These are phyloP conservation scores for Ceraceosorus guamensis DNA, from an alignment of 1,284 basidiomycete genomes.

Conservation along the genomic window DNA sequence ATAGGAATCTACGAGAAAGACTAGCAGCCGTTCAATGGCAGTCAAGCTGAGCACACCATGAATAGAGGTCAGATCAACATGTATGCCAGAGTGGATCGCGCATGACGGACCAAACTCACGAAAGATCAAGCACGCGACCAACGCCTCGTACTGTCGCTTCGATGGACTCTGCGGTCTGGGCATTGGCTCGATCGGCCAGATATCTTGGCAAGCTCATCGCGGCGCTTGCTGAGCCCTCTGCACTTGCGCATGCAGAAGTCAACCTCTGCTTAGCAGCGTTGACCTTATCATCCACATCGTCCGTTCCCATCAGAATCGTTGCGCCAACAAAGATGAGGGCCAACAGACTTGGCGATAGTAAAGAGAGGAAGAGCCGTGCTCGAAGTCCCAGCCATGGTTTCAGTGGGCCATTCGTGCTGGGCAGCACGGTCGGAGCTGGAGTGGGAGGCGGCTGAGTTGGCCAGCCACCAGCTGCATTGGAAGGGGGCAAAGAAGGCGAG, in stretches of 20 bases:
- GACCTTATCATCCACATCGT: constrained; percentile 62
- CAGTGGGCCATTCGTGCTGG: constrained; percentile 2
- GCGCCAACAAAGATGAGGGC: constrained; percentile 80
- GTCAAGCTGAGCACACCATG: constrained; percentile 53
- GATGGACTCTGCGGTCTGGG: constrained; percentile 66
- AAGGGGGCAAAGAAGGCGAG: background rate
- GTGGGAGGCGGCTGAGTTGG: background rate
- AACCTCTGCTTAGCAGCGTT: constrained; percentile 65
- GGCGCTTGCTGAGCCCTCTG: constrained; percentile 71
- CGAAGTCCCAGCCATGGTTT: constrained; percentile 71
- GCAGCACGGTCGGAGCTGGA: background rate
- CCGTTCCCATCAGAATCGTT: constrained; percentile 66
- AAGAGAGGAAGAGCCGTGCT: constrained; percentile 72
- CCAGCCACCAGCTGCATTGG: background rate
- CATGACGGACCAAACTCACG: constrained; percentile 4
- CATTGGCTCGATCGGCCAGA: constrained; percentile 74
- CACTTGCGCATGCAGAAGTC: constrained; percentile 69
- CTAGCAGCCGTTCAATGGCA: constrained; percentile 23
- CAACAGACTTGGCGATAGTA: constrained; percentile 61
- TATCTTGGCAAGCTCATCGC: constrained; percentile 78
- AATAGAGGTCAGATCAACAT: background rate
- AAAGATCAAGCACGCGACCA: constrained; percentile 46
- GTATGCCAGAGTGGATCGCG: background rate
- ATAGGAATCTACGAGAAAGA: constrained; percentile 81
- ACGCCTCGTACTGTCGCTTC: constrained; percentile 72